Conservation (phyloP, 1,139 yeast genomes). For the Spencermartinsiella ligniputridi region DNA sequence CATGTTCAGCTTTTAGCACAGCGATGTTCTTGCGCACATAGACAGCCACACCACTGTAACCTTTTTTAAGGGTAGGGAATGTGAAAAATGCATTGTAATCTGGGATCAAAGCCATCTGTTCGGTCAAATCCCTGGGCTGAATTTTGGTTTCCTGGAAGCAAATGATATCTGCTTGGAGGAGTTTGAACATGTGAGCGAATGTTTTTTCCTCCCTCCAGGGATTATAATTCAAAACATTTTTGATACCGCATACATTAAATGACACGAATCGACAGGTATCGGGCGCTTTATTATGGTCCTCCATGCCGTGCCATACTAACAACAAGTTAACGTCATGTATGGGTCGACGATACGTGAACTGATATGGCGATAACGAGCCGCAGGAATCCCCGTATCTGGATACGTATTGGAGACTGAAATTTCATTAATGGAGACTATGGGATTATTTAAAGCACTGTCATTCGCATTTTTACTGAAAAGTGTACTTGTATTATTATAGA, state of each 20-base stretch:
- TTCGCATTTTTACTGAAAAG: too few relatives aligned
- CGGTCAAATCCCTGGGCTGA: conserved; percentile 46
- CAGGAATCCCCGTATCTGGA: too few relatives aligned
- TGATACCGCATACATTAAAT: conserved; percentile 82
- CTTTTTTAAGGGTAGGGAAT: conserved; percentile 57
- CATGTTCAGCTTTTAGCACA: conserved; percentile 81
- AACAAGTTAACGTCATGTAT: background rate
- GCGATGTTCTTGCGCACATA: conserved; percentile 52
- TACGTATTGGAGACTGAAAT: too few relatives aligned
- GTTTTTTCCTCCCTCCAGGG: conserved; percentile 68
- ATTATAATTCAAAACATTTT: conserved; percentile 71
- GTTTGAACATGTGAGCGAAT: conserved; percentile 47
- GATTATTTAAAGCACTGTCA: too few relatives aligned
- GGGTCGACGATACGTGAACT: background rate
- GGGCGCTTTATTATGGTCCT: background rate
- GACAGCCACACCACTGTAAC: conserved; percentile 90
- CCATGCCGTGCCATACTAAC: background rate
- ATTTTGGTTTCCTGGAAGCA: conserved; percentile 82
- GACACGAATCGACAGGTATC: conserved; percentile 46
- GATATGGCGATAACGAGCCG: background rate
- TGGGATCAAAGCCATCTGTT: conserved; percentile 50
- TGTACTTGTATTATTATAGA: too few relatives aligned
- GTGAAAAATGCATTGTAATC: conserved; percentile 65
- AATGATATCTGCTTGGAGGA: conserved; percentile 67
- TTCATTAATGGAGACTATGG: too few relatives aligned